These are phyloP conservation scores for Leccinum subtestaceum DNA, from an alignment of 768 basidiomycete genomes.

Conservation along the genomic window DNA sequence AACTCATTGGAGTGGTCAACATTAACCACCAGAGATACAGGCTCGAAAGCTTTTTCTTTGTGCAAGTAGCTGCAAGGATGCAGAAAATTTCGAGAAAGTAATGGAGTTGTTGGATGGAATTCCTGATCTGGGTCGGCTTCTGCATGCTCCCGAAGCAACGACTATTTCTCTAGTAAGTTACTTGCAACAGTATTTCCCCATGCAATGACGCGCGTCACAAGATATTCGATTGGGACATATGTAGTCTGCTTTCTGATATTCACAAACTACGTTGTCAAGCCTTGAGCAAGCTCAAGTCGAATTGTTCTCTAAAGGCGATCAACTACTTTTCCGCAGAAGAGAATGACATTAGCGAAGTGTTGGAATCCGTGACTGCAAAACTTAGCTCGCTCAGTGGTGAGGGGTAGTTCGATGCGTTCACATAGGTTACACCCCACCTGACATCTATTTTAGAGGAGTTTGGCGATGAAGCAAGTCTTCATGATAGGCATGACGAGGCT, in stretches of 20 bases:
- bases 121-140: background rate
- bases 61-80: background rate
- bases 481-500: background rate
- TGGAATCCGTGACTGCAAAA: background rate
- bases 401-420: background rate
- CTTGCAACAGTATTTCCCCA: background rate
- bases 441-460: slow-evolving; percentile 6
- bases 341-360: slow-evolving; percentile 6
- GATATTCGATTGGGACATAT: slow-evolving; percentile 15
- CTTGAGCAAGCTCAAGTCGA: slow-evolving; percentile 7
- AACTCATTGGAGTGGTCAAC: background rate
- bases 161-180: slow-evolving; percentile 5
- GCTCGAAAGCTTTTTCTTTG: background rate
- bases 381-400: slow-evolving; percentile 15
- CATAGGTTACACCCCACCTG: background rate
- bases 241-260: slow-evolving; percentile 1
- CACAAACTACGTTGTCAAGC: background rate
- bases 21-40: background rate
- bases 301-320: background rate
- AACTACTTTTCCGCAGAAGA: background rate
- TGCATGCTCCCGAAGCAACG: slow-evolving; percentile 1
- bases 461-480: slow-evolving; percentile 7
- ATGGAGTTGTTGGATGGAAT: background rate
- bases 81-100: background rate
- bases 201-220: background rate